phyloP scores from a whole-genome alignment of 1,284 basidiomycete species.

The Austroboletus rostrupii region DNA sequence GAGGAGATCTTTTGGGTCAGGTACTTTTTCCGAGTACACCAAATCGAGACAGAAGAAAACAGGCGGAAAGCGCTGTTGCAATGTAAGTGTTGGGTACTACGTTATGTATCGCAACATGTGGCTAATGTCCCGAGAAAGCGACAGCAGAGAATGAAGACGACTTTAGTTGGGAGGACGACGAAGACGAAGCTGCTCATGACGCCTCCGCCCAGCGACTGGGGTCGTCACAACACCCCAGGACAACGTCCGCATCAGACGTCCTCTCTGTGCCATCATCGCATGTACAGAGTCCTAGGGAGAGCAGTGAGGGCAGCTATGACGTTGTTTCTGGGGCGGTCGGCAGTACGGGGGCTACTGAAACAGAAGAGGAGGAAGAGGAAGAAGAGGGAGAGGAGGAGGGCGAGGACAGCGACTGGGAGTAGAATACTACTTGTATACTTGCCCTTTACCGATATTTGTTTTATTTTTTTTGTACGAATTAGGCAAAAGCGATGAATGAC shows the following conservation, averaged over 20 bases:
- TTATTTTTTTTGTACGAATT: slow-evolving; percentile 2
- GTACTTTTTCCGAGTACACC: slow-evolving; percentile 87
- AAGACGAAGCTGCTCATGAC: slow-evolving; percentile 43
- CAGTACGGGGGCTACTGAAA: slow-evolving; percentile 26
- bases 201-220: slow-evolving; percentile 9
- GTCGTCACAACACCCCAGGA: slow-evolving; percentile 27
- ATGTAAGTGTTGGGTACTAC: slow-evolving; percentile 43
- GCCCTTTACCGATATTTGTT: neutral
- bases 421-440: neutral
- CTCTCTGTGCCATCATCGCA: slow-evolving; percentile 31
- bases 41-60: slow-evolving; percentile 81
- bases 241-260: slow-evolving; percentile 14
- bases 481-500: slow-evolving; percentile 8
- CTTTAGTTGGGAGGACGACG: slow-evolving; percentile 80
- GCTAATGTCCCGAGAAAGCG: slow-evolving; percentile 33
- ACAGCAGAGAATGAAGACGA: slow-evolving; percentile 65
- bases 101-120: neutral
- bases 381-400: slow-evolving; percentile 39
- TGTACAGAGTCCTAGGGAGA: slow-evolving; percentile 49
- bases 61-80: slow-evolving; percentile 78
- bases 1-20: slow-evolving; percentile 82
- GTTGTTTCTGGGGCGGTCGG: slow-evolving; percentile 54
- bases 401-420: slow-evolving; percentile 72
- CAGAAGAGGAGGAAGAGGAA: slow-evolving; percentile 32
- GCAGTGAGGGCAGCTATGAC: slow-evolving; percentile 72